These are phyloP conservation scores for Neurospora terricola DNA, from an alignment of 495 filamentous ascomycete species.

Conservation along the genomic window DNA sequence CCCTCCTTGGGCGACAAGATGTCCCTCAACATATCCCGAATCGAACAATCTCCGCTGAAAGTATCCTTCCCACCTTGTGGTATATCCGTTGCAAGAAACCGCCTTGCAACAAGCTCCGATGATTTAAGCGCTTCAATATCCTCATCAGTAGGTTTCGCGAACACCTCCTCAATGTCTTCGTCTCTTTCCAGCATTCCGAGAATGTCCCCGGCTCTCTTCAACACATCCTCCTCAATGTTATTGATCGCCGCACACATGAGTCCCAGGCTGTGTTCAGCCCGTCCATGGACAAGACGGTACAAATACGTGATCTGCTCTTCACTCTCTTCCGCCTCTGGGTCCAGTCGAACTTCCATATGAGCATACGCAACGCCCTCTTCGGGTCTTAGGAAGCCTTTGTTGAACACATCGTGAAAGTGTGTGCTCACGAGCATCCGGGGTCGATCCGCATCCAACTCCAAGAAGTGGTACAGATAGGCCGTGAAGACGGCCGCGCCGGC, in stretches of 20 bases:
- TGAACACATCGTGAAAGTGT: slow-evolving; percentile 92
- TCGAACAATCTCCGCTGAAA: neutral
- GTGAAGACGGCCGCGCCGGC: slow-evolving; percentile 83
- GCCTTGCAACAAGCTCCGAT: slow-evolving; percentile 10
- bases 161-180: slow-evolving; percentile 18
- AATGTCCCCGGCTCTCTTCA: slow-evolving; percentile 68
- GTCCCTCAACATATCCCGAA: neutral
- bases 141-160: slow-evolving; percentile 3
- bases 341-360: slow-evolving; percentile 80
- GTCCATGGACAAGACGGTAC: slow-evolving; percentile 61
- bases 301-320: slow-evolving; percentile 82
- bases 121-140: slow-evolving; percentile 3
- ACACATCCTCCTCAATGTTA: slow-evolving; percentile 60
- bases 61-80: neutral
- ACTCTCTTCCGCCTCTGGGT: slow-evolving; percentile 44
- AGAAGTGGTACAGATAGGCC: slow-evolving; percentile 69
- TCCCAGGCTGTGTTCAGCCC: slow-evolving; percentile 74
- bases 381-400: slow-evolving; percentile 52
- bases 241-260: slow-evolving; percentile 78
- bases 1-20: neutral
- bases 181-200: slow-evolving; percentile 58
- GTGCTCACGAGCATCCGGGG: slow-evolving; percentile 84
- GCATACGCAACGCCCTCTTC: slow-evolving; percentile 57
- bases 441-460: slow-evolving; percentile 45
- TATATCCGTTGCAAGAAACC: slow-evolving; percentile 12